phyloP scores from a whole-genome alignment of 768 basidiomycete species.

The Leccinum sublutescens region DNA sequence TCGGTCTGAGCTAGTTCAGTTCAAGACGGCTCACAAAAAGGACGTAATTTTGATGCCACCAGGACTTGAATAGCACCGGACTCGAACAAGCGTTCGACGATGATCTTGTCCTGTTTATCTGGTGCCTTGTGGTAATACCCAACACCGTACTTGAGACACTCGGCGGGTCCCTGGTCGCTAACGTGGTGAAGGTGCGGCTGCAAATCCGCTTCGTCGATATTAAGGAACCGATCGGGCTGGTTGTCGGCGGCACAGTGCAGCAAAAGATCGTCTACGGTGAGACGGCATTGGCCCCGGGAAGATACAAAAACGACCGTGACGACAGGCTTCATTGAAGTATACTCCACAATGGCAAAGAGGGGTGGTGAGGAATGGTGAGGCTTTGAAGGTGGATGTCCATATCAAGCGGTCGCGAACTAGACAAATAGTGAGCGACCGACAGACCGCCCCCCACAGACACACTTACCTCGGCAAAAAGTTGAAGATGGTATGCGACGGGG shows the following conservation, averaged over 20 bases:
- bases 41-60: conserved; percentile 81
- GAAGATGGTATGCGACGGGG: too few species aligned
- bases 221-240: conserved; percentile 81
- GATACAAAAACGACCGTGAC: conserved; percentile 78
- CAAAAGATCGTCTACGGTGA: conserved; percentile 89
- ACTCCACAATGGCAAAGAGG: conserved; percentile 89
- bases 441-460: too few species aligned
- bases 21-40: background rate
- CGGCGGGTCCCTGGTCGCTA: conserved; percentile 68
- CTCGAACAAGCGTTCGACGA: conserved; percentile 89
- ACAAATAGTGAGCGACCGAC: too few species aligned
- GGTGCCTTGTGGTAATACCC: conserved; percentile 96
- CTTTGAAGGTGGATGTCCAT: too few species aligned
- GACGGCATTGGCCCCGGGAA: conserved; percentile 88
- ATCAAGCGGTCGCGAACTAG: too few species aligned
- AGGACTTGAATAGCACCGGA: conserved; percentile 94
- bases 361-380: conserved; percentile 60
- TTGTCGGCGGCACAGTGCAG: conserved; percentile 88
- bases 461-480: too few species aligned
- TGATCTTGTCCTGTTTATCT: conserved; percentile 87
- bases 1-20: background rate
- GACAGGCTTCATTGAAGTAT: conserved; percentile 81
- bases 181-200: conserved; percentile 88
- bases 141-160: conserved; percentile 85
- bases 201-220: conserved; percentile 79